Conservation (phyloP, 176 grass and related monocot genomes). For the Ananas comosus region DNA sequence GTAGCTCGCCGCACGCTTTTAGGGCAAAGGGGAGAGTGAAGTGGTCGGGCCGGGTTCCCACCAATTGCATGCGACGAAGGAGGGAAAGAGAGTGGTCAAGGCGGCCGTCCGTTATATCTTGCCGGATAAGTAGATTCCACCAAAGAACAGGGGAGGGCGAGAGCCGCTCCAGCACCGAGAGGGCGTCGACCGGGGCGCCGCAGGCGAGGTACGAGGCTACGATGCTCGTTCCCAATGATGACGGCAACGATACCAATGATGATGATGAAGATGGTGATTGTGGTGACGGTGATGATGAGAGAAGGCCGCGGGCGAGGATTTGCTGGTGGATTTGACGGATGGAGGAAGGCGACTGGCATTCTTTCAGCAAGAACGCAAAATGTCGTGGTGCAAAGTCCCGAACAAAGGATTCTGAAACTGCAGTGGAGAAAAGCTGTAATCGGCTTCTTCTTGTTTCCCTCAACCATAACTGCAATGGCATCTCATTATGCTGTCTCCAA, state of each 20-base stretch:
- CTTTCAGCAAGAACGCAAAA: slow-evolving; percentile 7
- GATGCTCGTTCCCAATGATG: slow-evolving; percentile 13
- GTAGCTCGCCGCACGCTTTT: slow-evolving; percentile 72
- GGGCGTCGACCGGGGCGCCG: slow-evolving; percentile 19
- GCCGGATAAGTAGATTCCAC: slow-evolving; percentile 62
- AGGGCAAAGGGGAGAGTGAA: slow-evolving; percentile 71
- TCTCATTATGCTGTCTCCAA: slow-evolving; percentile 8
- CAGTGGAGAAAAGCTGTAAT: slow-evolving; percentile 6
- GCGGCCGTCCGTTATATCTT: slow-evolving; percentile 45
- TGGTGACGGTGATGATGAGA: neutral
- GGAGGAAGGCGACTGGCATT: slow-evolving; percentile 7
- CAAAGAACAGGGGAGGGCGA: slow-evolving; percentile 41
- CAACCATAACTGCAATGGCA: slow-evolving; percentile 2
- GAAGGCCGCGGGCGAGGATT: slow-evolving; percentile 12
- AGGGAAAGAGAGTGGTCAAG: slow-evolving; percentile 47
- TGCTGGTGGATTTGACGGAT: slow-evolving; percentile 14
- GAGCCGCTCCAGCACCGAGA: slow-evolving; percentile 44
- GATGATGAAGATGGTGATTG: neutral
- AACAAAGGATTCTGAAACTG: neutral
- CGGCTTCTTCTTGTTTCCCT: slow-evolving; percentile 5
- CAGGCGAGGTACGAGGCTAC: slow-evolving; percentile 14
- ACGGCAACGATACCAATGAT: neutral
- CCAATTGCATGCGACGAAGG: slow-evolving; percentile 49
- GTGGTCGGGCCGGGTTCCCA: slow-evolving; percentile 53
- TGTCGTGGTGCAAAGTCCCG: neutral